Base-by-base conservation (phyloP, 75 land plant species). In the Pinus taeda region DNA sequence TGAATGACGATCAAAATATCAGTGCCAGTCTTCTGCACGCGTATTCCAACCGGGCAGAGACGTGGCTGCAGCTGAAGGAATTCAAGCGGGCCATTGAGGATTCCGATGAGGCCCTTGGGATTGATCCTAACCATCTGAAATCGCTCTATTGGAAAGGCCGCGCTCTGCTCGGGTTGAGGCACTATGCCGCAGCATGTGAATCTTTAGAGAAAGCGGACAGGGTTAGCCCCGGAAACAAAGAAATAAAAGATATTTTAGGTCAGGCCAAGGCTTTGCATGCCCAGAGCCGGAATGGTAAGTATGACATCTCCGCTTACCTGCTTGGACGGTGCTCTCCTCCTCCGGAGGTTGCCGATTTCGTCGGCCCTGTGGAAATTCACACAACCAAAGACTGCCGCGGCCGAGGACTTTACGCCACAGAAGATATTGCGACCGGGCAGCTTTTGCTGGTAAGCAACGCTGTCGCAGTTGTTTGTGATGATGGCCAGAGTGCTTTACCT, bases 11-110 rank as follows among this genome's bases (percentile, higher is more conserved):
- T 5, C 20, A 17, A 0, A 15, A 17, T 3, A 33, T 15, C 6
- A 36, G 17, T 2, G 33, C 20, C 6, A 11, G 55, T 49, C 37
- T 15, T 30, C 6, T 80, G 73, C 78, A 74, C 15, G 83, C 83
- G 4, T 82, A 81, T 55, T 83, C 85, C n/a, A 83, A 83, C 74
- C 17, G 85, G 22, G 84, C 84, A 1, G 85, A 79, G 11, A 79
- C 85, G 15, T 71, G 73, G 74, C 59, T 82, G 24, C 77, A 76
- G 56, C 26, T 83, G 37, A 20, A 37, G n/a, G 69, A 65, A 37
- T 65, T 65, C 6, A 3, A 36, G 20, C 2, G 72, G n/a, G 85
- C 84, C 12, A 11, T 83, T 22, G 57, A 36, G 6, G 85, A 83
- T 57, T 63, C 76, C 3, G 79, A 77, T 49, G 39, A 59, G 22